Evolutionary conservation across 495 filamentous ascomycete species (phyloP).

Genomic region (Penicillium ochrochloron): DNA sequence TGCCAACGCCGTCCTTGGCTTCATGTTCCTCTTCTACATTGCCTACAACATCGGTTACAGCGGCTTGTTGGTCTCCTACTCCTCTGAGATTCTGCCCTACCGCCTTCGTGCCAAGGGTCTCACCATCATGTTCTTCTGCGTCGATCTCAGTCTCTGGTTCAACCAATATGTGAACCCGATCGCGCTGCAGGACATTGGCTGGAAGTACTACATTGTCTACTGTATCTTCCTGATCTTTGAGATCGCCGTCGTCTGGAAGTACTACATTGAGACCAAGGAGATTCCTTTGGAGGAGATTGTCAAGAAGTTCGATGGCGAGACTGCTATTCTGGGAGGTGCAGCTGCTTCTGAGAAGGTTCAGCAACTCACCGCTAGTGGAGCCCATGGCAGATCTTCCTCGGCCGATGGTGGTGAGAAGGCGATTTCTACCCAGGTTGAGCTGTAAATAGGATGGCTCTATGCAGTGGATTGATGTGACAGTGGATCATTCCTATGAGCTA

Average conservation of each 20-base stretch:
- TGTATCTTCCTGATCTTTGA: constrained; percentile 63
- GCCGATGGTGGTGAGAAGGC: constrained; percentile 21
- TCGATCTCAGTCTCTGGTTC: constrained; percentile 55
- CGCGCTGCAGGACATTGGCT: constrained; percentile 59
- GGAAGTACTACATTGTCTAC: constrained; percentile 68
- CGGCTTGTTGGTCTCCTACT: constrained; percentile 65
- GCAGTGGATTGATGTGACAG: background rate
- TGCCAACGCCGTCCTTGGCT: constrained; percentile 57
- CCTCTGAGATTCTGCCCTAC: constrained; percentile 69
- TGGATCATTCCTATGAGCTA: background rate
- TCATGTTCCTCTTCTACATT: constrained; percentile 63
- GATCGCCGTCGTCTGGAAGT: constrained; percentile 63
- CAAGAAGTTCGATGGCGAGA: constrained; percentile 64
- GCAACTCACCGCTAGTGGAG: constrained; percentile 4
- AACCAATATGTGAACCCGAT: constrained; percentile 63
- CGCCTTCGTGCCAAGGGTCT: constrained; percentile 71
- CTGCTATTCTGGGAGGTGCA: constrained; percentile 43
- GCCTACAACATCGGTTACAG: constrained; percentile 65
- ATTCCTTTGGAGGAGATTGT: constrained; percentile 69
- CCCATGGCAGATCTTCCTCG: background rate
- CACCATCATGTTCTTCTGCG: constrained; percentile 66
- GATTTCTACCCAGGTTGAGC: constrained; percentile 16
- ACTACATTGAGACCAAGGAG: constrained; percentile 68
- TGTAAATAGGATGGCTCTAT: background rate
- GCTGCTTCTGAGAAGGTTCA: constrained; percentile 24